phyloP scores from a whole-genome alignment of 176 grass and related monocot species.

The Musa schizocarpa region DNA sequence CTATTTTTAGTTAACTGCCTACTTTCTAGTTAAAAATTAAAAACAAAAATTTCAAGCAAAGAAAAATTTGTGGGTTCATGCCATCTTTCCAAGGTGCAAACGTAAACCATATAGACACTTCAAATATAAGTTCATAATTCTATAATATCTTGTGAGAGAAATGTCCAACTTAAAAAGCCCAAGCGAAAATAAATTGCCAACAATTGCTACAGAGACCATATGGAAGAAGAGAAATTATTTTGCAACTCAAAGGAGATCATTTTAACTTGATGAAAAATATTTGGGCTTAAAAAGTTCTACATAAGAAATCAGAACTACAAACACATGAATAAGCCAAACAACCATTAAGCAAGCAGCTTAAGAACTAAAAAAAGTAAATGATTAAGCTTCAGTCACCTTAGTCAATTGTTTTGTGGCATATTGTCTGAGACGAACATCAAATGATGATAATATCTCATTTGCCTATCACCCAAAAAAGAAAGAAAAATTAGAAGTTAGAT shows the following conservation, averaged over 20 bases:
- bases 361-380: background rate
- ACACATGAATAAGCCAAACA: background rate
- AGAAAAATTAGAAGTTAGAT: background rate
- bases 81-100: too few species aligned
- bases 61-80: too few species aligned
- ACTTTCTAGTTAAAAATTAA: too few species aligned
- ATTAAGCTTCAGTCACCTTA: constrained; percentile 44
- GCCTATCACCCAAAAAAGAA: constrained; percentile 41
- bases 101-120: too few species aligned
- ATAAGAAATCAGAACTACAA: background rate
- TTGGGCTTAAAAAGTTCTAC: background rate
- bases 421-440: constrained; percentile 85
- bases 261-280: background rate
- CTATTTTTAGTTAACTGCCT: too few species aligned
- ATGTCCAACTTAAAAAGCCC: too few species aligned
- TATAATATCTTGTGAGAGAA: too few species aligned
- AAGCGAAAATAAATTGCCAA: background rate
- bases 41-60: too few species aligned
- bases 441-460: constrained; percentile 93
- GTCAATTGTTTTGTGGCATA: constrained; percentile 81
- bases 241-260: too few species aligned
- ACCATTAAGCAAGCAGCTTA: background rate
- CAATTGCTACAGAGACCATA: background rate
- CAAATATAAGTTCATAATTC: too few species aligned
- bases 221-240: background rate